Percentiles rank a stretch among this genome's conserved stretches.
Evolutionary conservation across 2,329 filamentous ascomycete species (phyloP).

Genomic region (Aspergillus niger): DNA sequence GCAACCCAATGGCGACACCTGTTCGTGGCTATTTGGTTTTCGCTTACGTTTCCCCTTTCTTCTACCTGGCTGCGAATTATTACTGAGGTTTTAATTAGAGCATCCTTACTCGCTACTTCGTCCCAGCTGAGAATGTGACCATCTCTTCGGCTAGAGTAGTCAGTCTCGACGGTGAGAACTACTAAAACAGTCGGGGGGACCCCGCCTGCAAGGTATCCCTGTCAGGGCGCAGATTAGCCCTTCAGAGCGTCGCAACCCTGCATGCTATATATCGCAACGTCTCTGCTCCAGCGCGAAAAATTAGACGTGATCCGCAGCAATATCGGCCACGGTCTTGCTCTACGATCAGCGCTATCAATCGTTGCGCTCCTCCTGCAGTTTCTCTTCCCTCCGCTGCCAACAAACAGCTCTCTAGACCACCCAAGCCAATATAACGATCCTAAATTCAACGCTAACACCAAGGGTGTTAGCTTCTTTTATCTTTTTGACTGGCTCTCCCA

Average conservation of each 20-base stretch:
- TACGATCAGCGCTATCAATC: not conserved
- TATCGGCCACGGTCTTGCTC: not conserved
- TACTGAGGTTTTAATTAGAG: not conserved
- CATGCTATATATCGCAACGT: not conserved
- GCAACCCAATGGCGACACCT: not conserved
- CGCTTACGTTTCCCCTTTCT: not conserved
- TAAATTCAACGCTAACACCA: not conserved
- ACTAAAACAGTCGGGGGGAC: not conserved
- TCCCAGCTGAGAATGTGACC: constrained; percentile 2
- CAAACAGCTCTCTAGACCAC: not conserved
- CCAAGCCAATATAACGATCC: not conserved
- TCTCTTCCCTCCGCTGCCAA: not conserved
- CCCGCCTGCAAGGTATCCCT: constrained; percentile 1
- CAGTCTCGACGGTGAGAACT: not conserved
- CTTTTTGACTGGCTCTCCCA: not conserved
- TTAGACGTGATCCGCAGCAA: not conserved
- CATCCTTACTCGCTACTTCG: not conserved
- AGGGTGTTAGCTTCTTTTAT: not conserved
- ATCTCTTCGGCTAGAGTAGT: not conserved
- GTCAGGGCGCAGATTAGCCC: constrained; percentile 2
- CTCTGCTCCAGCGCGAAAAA: not conserved
- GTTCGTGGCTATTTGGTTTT: not conserved
- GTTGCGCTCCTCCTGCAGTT: not conserved
- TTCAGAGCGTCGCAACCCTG: not conserved
- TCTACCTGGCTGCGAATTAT: not conserved